A percentile compares a stretch with the other conserved stretches of the same genome.
These are phyloP conservation scores for Daldinia grandis DNA, from an alignment of 495 filamentous ascomycete genomes.

Conservation along the genomic window DNA sequence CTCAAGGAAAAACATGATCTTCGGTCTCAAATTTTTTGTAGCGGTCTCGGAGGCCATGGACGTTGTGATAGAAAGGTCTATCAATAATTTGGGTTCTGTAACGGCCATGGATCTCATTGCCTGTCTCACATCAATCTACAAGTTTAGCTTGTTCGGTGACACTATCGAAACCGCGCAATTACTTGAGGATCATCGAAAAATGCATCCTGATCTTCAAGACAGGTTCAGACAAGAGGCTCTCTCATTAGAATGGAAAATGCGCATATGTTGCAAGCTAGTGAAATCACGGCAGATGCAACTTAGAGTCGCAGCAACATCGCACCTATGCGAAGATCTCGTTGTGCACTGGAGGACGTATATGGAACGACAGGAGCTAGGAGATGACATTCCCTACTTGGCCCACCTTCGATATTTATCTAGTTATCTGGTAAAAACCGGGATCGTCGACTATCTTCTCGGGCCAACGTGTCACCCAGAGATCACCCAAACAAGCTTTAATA, in stretches of 20 bases:
- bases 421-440: slow-evolving; percentile 68
- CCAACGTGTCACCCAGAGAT: slow-evolving; percentile 92
- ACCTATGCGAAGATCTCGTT: slow-evolving; percentile 78
- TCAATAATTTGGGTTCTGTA: slow-evolving; percentile 55
- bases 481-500: slow-evolving; percentile 80
- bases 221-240: slow-evolving; percentile 58
- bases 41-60: slow-evolving; percentile 52
- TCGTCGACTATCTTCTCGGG: slow-evolving; percentile 87
- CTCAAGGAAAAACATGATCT: slow-evolving; percentile 41
- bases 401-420: slow-evolving; percentile 70
- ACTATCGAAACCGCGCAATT: slow-evolving; percentile 44
- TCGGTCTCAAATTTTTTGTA: slow-evolving; percentile 52
- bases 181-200: slow-evolving; percentile 45
- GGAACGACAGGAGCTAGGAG: slow-evolving; percentile 53
- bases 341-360: slow-evolving; percentile 60
- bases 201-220: slow-evolving; percentile 41
- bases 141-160: slow-evolving; percentile 51
- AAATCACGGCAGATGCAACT: slow-evolving; percentile 89
- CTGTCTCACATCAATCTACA: slow-evolving; percentile 52
- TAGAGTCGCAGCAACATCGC: slow-evolving; percentile 74
- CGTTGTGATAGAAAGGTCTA: slow-evolving; percentile 57
- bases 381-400: slow-evolving; percentile 50
- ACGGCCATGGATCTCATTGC: slow-evolving; percentile 51
- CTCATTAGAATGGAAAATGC: slow-evolving; percentile 73
- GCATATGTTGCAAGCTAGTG: slow-evolving; percentile 72